Evolutionary conservation across 2,329 filamentous ascomycete species (phyloP).

Genomic region (Diplodia corticola): DNA sequence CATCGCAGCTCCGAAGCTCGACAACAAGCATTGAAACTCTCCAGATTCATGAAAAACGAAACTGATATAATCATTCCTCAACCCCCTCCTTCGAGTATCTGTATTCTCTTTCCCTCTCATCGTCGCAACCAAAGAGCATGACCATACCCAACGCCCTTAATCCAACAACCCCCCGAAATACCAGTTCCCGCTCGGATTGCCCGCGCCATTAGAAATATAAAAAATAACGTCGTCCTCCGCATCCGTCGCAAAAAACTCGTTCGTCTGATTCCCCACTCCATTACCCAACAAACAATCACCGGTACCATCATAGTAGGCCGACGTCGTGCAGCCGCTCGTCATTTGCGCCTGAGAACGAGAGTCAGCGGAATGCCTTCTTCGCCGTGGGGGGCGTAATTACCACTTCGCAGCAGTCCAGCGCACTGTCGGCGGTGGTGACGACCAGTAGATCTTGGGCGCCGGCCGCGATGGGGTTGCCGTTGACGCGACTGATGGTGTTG

Average conservation of each 20-base stretch:
- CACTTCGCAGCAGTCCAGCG: background rate
- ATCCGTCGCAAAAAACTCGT: background rate
- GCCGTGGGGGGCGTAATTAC: background rate
- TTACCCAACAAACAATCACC: background rate
- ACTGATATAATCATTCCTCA: too few species aligned
- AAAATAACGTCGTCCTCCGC: background rate
- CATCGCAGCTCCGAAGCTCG: too few species aligned
- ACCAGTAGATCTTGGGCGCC: background rate
- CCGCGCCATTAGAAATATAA: background rate
- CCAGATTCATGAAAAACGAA: too few species aligned
- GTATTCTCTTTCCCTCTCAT: too few species aligned
- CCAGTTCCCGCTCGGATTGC: background rate
- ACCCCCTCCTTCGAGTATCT: too few species aligned
- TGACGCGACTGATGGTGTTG: background rate
- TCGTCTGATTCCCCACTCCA: background rate
- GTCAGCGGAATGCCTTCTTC: too few species aligned
- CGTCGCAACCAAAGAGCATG: too few species aligned
- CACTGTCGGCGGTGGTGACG: too few species aligned
- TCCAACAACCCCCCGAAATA: background rate
- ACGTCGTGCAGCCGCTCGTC: background rate
- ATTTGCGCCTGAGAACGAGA: too few species aligned
- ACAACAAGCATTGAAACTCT: too few species aligned
- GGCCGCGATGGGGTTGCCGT: background rate
- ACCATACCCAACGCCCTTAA: too few species aligned
- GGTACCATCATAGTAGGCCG: background rate